phyloP scores from a whole-genome alignment of 2,329 filamentous ascomycete species.

The Pestalotiopsis sp. region DNA sequence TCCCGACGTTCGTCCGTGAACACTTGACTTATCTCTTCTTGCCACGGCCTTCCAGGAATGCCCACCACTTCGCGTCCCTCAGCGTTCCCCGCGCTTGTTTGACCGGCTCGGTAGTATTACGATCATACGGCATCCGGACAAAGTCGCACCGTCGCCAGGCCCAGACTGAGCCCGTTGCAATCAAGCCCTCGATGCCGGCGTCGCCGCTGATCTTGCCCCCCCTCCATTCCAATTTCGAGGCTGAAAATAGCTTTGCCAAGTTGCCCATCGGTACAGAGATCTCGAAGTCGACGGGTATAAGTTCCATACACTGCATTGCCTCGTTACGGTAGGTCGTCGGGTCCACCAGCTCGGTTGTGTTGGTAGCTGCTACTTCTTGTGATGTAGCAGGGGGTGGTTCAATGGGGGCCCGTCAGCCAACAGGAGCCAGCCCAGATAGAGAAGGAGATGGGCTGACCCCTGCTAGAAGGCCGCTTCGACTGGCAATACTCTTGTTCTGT shows the following conservation, averaged over 20 bases:
- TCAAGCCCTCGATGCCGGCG: background rate
- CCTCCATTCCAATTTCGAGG: background rate
- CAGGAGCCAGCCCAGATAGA: background rate
- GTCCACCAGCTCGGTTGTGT: background rate
- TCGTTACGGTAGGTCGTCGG: background rate
- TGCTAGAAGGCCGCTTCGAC: background rate
- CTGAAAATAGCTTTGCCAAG: background rate
- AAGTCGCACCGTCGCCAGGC: background rate
- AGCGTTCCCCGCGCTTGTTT: background rate
- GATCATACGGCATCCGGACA: background rate
- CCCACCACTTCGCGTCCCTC: background rate
- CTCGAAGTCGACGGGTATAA: background rate
- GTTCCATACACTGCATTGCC: background rate
- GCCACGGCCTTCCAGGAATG: background rate
- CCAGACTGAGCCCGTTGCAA: background rate
- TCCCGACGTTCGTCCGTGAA: too few relatives aligned
- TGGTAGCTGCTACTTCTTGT: background rate
- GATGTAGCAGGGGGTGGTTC: background rate
- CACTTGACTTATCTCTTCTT: background rate
- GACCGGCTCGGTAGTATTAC: background rate
- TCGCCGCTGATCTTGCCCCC: background rate
- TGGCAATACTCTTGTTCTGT: background rate
- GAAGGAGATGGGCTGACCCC: background rate
- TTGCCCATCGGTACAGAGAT: background rate
- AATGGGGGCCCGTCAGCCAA: background rate